Evolutionary conservation across 768 basidiomycete species (phyloP), one percentile per base, ranked within the genome.

Genomic region (Calvatia gigantea): DNA sequence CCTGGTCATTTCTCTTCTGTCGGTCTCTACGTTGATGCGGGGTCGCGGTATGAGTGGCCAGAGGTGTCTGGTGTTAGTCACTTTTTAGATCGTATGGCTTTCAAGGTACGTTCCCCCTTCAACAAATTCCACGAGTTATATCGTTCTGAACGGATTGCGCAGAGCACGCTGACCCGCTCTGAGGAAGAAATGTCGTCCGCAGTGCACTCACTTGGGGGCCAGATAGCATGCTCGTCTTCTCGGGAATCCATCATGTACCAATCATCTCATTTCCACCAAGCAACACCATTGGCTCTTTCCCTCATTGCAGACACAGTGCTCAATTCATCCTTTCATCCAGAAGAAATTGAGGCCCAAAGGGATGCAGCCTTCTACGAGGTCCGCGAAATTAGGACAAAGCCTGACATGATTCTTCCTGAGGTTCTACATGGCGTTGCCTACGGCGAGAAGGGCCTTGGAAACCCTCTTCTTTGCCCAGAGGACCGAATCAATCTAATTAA

Each of bases 171-270:
- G 15, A 79, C 80, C 23, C 83, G 89, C 53, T 80, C 89, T 1
- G 84, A 84, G 47, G 84, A 82, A 19, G 80, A 89, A 60, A 95
- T 98, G 88, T 81, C 86, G 3, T 74, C 75, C 2, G 87, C 88
- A 35, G 87, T 96, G 64, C 86, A 93, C 67, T 78, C 79, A 2
- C 79, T 96, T 31, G 95, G 96, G 37, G 93, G 94, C 14, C 93
- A 96, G 73, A 94, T 98, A 56, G 78, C 89, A 70, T 94, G 90
- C 65, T 87, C 93, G 15, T 91, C 93, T 15, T 88, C 93, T 2
- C 80, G 97, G 43, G 97, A 99, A 69, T 83, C 92, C 19, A 94
- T 98, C 66, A 92, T 97, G 89, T 99, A 98, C 68, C 97, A 98
- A 71, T 96, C 96, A 9, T 92, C 94, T 35, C 89, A 96, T 68